A percentile compares a stretch with the other conserved stretches of the same genome.
Conservation (phyloP, 163 green algal genomes). For the Scenedesmus sp. region DNA sequence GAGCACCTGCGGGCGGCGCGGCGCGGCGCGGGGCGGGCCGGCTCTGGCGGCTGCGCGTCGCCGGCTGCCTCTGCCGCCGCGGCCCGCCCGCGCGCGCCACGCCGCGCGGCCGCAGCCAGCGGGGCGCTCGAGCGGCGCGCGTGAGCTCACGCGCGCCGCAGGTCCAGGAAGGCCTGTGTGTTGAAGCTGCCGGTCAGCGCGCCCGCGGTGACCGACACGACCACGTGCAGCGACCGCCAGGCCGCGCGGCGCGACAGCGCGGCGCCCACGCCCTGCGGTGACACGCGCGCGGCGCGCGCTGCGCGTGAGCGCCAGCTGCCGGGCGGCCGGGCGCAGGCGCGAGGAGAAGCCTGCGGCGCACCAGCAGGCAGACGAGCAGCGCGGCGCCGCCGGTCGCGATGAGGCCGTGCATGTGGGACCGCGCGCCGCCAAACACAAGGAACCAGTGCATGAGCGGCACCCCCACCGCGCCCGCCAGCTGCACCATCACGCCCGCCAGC, state of each 20-base stretch:
- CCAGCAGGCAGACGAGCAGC: constrained; percentile 3
- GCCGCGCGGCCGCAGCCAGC: too few relatives aligned
- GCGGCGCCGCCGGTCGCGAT: constrained; percentile 19
- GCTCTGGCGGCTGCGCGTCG: background rate
- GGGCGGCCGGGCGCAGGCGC: background rate
- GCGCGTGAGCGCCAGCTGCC: too few relatives aligned
- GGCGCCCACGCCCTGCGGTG: background rate
- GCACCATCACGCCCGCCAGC: constrained; percentile 2
- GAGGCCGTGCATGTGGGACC: background rate
- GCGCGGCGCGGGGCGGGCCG: background rate
- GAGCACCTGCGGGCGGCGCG: constrained; percentile 11
- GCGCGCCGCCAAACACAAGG: constrained; percentile 24
- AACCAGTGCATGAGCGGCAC: constrained; percentile 32
- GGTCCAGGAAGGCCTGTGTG: constrained; percentile 32
- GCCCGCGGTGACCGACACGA: constrained; percentile 5
- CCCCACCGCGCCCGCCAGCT: constrained; percentile 5
- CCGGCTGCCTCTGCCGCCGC: background rate
- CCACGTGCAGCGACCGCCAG: constrained; percentile 16
- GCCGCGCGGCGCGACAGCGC: constrained; percentile 2
- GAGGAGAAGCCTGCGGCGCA: background rate
- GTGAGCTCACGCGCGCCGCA: constrained; percentile 4
- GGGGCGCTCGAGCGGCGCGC: background rate
- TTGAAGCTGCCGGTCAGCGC: constrained; percentile 39
- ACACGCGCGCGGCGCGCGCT: too few relatives aligned
- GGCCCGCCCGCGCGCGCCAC: too few relatives aligned